Evolutionary conservation across 495 filamentous ascomycete species (phyloP).

Genomic region (Neurospora intermedia): DNA sequence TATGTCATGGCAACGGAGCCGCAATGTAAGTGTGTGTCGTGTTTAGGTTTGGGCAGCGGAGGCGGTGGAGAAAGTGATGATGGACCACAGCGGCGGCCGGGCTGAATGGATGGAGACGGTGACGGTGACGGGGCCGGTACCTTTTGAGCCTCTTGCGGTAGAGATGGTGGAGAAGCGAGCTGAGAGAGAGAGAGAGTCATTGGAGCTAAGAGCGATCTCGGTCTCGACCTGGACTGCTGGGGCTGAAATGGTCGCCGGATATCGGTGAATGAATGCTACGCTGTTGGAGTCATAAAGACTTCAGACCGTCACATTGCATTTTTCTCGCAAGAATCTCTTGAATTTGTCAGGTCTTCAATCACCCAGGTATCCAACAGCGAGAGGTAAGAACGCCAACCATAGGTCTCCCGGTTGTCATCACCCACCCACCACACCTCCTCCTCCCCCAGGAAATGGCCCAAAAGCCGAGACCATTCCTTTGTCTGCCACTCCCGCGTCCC

Average conservation of each 20-base stretch:
- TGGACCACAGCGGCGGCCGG: not conserved
- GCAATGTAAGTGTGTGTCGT: not conserved
- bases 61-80: not conserved
- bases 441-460: not conserved
- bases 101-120: not conserved
- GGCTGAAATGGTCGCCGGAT: not conserved
- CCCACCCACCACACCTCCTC: not conserved
- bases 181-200: not conserved
- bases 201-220: not conserved
- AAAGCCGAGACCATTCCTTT: not conserved
- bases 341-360: not conserved
- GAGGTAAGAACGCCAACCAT: not conserved
- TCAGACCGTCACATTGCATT: not conserved
- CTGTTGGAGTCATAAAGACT: not conserved
- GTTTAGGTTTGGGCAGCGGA: not conserved
- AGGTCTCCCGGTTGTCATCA: not conserved
- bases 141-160: not conserved
- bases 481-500: no score
- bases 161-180: not conserved
- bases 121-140: not conserved
- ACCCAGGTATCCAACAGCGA: not conserved
- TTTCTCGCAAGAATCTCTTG: not conserved
- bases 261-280: not conserved
- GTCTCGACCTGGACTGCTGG: not conserved
- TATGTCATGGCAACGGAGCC: not conserved